Evolutionary conservation across 2,329 filamentous ascomycete genomes (phyloP), one percentile per base, ranked within the genome.

Genomic region (Arachnomyces sp.): DNA sequence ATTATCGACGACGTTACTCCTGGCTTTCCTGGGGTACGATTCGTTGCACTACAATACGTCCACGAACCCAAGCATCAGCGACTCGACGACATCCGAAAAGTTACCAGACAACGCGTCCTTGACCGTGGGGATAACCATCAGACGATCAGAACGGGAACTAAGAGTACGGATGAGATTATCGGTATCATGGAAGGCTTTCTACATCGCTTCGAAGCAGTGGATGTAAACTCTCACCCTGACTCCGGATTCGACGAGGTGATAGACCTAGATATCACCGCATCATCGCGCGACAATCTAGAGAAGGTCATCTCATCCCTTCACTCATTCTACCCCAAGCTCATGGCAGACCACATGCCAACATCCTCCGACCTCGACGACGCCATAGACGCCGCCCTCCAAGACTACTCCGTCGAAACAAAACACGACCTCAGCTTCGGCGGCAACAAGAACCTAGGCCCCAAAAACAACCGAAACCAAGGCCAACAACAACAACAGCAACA

Each of bases 131-230:
- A 98, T 61, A 96, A 96, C 55, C 92, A 98, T 60, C 92, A 98
- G 65, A 98, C 92, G 0, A 96, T 98, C 44, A 88, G 92, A 55
- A 89, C 90, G 8, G 71, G 68, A n/a, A 82, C 77, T 34, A 82
- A 84, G 41, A 76, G 82, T 33, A 64, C 71, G 34, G 66, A 73
- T 13, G 90, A 94, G 60, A 85, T 92, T 40, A 71, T 92, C 34
- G 77, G 78, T 4, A 94, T 98, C 52, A 96, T 98, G 92, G 85
- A 95, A 52, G 86, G 87, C 2, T 98, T 98, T 64, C 72, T 98
- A 49, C 63, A 76, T 9, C 79, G 92, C 28, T 96, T 94, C 57
- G 84, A 98, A 65, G 76, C 82, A 14, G 72, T 88, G 43, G 76
- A 89, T 48, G 66, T 73, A 1, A 72, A 78, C 13, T 66, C 65